Evolutionary conservation across 352 stramenopile genomes (phyloP), one percentile per base, ranked within the genome.

Genomic region (Globisporangium middletonii): DNA sequence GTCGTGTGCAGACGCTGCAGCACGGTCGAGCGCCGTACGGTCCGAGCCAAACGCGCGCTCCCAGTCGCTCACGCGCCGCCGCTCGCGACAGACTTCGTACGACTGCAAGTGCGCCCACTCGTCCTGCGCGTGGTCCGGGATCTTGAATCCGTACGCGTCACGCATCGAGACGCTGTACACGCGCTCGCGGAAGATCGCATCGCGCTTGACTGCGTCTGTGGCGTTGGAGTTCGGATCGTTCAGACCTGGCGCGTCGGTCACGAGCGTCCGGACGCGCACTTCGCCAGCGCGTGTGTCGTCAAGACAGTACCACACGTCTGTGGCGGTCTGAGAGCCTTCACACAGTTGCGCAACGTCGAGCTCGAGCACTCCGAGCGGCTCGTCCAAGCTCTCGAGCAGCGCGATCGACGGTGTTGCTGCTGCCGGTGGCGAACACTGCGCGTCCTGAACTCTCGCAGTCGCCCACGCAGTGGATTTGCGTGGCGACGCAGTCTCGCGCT

Each of bases 1-100:
- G 51, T 53, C 67, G 4, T 11, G 19, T 69, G 26, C 49, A 19
- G 44, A 33, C 15, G 33, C 19, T 7, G 57, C 56, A 27, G n/a
- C 4, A n/a, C 23, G 53, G 57, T 69, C 9, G 15, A 68, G 8
- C 7, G 63, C 53, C 16, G 72, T 63, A 41, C 86, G 77, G 23
- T 86, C 62, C 0, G 71, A 66, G 6, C 66, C 71, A 49, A 90
- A 87, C 12, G 70, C 59, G 7, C 57, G 58, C 18, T 79, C 73
- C 83, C 83, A 92, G 46, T 88, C 72, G 26, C 75, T 66, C n/a
- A 88, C 57, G 6, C 83, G 83, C 28, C 76, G 75, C 46, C 85
- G 61, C 41, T 92, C 83, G 60, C 83, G 69, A 43, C 78, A 92
- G n/a, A 85, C 77, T 30, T 88, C 60, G 42, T 92, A 92, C 13